Evolutionary conservation across 176 grass and related monocot genomes (phyloP), one percentile per base, ranked within the genome.

Genomic region (Ananas comosus): DNA sequence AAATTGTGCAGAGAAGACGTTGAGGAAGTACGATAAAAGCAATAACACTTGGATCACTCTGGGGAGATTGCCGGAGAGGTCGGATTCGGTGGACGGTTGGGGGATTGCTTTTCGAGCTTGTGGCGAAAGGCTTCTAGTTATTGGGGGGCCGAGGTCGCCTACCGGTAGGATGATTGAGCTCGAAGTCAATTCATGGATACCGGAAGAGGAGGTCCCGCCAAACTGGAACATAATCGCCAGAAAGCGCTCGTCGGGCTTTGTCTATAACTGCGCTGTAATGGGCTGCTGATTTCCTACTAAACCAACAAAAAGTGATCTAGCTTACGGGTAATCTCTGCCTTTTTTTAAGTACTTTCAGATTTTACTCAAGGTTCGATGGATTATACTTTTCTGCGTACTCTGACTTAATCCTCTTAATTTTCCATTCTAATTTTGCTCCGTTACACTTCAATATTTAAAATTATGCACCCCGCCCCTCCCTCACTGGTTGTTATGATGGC

Each of bases 251-350:
- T 81, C 81, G 48, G 87, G 73, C 74, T 96, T 96, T 83, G 91
- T 96, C 67, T 96, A 87, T 85, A 96, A 96, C 76, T 96, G 91
- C 0, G 91, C 91, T 67, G 91, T 90, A 48, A 96, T 96, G 91
- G 79, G 91, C 50, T 96, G 91, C 84, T 96, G 81, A 96, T 73
- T 84, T 87, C 70, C 70, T 48, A 71, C 54, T 51, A 58, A 51
- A n/a, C 70, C 63, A 79, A 79, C 29, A 61, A 51, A 56, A 51
- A 68, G 49, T 77, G 64, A 77, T 77, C 72, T 65, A 47, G 28
- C 27, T 56, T 51, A 68, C 24, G 51, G 74, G 9, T 13, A 68
- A 68, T 68, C 67, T 77, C 25, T 54, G 67, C 74, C 74, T 14
- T 68, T 22, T 50, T 68, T 77, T 47, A 67, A 53, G 12, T 64